Conservation (phyloP, 176 grass and related monocot species). For the Themeda triandra region DNA sequence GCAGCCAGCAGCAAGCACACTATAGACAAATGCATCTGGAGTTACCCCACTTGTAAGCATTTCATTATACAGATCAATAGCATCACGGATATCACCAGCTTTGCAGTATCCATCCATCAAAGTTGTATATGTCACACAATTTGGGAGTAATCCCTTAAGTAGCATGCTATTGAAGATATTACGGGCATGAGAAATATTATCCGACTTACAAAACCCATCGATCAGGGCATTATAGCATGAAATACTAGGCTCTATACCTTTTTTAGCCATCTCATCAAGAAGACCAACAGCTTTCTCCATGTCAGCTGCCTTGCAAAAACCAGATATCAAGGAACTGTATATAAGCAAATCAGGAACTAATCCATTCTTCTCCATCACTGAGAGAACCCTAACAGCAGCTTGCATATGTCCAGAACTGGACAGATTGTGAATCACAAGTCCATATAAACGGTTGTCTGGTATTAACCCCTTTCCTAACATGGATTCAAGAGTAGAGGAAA, state of each 20-base stretch:
- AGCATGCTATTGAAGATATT: conserved; percentile 36
- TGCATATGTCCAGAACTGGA: conserved; percentile 51
- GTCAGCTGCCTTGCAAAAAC: conserved; percentile 53
- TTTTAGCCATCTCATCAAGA: conserved; percentile 61
- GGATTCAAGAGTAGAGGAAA: conserved; percentile 46
- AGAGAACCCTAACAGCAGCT: conserved; percentile 57
- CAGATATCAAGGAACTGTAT: conserved; percentile 66
- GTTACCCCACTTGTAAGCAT: conserved; percentile 58
- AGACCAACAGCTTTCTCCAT: conserved; percentile 53
- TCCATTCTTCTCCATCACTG: conserved; percentile 54
- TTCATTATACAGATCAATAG: conserved; percentile 55
- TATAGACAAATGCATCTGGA: conserved; percentile 54
- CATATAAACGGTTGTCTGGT: conserved; percentile 47
- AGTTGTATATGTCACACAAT: conserved; percentile 56
- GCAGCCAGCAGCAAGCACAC: conserved; percentile 42
- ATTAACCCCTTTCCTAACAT: conserved; percentile 46
- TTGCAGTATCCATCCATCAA: conserved; percentile 78
- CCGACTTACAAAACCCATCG: conserved; percentile 59
- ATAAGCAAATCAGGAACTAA: conserved; percentile 61
- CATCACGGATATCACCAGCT: conserved; percentile 39
- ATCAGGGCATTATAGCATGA: conserved; percentile 62
- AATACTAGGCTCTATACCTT: conserved; percentile 66
- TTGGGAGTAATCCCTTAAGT: conserved; percentile 54
- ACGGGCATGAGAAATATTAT: conserved; percentile 50
- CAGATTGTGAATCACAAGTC: conserved; percentile 57